Evolutionary conservation across 371 early-diverging fungal species (phyloP).

Genomic region (Conidiobolus incongruus): DNA sequence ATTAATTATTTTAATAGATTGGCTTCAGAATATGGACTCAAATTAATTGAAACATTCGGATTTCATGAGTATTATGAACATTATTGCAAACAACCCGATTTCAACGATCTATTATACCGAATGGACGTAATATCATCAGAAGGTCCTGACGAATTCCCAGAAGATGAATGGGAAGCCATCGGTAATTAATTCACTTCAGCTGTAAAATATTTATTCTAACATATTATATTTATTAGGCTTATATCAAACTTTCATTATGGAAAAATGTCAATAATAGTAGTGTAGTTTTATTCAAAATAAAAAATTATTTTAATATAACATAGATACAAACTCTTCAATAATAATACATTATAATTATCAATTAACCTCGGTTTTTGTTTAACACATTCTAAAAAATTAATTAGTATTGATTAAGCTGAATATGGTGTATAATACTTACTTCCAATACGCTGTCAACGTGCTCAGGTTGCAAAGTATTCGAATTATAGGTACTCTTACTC

Average conservation of each 20-base stretch:
- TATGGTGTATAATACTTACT: too few relatives aligned
- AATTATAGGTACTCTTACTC: too few relatives aligned
- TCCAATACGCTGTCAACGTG: too few relatives aligned
- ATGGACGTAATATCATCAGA: conserved; percentile 58
- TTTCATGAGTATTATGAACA: conserved; percentile 66
- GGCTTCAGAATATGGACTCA: conserved; percentile 65
- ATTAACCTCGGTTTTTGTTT: too few relatives aligned
- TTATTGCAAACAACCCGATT: conserved; percentile 21
- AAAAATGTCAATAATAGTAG: too few relatives aligned
- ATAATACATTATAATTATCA: too few relatives aligned
- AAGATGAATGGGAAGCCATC: conserved; percentile 86
- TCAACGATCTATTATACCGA: conserved; percentile 28
- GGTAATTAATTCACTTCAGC: conserved; percentile 17
- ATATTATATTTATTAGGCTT: background rate
- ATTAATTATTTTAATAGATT: conserved; percentile 19
- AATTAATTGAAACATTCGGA: conserved; percentile 31
- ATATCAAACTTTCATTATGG: background rate
- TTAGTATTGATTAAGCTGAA: too few relatives aligned
- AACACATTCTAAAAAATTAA: too few relatives aligned
- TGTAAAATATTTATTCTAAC: background rate
- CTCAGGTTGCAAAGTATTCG: too few relatives aligned
- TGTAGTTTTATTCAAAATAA: too few relatives aligned
- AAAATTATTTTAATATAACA: too few relatives aligned
- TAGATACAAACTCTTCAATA: too few relatives aligned
- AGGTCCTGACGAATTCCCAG: conserved; percentile 26